Base-by-base conservation (phyloP, 2,329 filamentous ascomycete species). In the Cercospora sp. region DNA sequence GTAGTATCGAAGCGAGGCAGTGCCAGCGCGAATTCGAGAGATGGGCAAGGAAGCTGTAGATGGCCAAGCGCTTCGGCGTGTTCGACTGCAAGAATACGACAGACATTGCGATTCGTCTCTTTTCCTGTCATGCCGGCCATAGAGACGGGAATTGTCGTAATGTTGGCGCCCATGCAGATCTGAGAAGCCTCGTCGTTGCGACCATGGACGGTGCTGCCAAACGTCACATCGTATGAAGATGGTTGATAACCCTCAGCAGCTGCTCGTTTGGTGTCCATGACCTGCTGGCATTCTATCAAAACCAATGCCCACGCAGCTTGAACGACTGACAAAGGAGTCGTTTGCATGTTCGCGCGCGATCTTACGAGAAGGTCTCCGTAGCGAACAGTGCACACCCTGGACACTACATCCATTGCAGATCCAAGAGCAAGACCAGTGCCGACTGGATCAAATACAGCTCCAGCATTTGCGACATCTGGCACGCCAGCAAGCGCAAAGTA, bases 221-320 rank as follows among this genome's bases (percentile, higher is more conserved):
- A 40, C 1, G 9, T 12, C 5, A 40, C 33, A 13, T 40, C 33
- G 33, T 40, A 40, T 1, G 33, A 40, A 3, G 1, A 4, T 1
- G 33, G 33, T 2, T 40, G 33, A 13, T 12, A 13, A 40, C 12
- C 33, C 9, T 9, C 33, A 1, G 33, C 33, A 2, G 33, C 33
- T 4, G 33, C 33, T 12, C 33, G 33, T 13, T 40, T 13, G 9
- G 33, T 12, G 33, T 40, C 4, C 33, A 40, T 40, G 33, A 7
- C 12, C 9, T 40, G 33, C 33, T 40, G 33, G 9, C 33, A 40
- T 40, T 9, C 33, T 13, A 60, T 7, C 58, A 60, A 60, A 9
- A 60, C 31, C 6, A 20, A 23, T 8, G 60, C 65, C 68, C 68
- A 70, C 7, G 65, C 68, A 8, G 65, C 65, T 40, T 70, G 68